phyloP scores from a whole-genome alignment of 805 yeast genomes.

The Helenozyma baotianmanensis region DNA sequence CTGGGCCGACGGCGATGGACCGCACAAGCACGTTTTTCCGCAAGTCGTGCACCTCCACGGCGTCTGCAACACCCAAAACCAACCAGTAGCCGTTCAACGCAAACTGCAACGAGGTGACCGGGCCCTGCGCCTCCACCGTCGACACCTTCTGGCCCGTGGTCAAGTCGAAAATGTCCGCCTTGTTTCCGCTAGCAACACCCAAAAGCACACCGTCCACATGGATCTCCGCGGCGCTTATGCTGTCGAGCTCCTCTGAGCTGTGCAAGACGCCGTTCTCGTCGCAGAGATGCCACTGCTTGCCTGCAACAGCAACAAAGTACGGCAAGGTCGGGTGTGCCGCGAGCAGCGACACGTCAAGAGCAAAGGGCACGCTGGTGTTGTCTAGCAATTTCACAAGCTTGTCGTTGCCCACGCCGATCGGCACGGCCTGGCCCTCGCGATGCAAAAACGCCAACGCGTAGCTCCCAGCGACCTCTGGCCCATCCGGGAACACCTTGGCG shows the following conservation, averaged over 20 bases:
- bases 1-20: conserved; percentile 11
- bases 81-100: conserved; percentile 67
- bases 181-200: conserved; percentile 26
- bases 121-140: conserved; percentile 15
- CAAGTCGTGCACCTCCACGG: conserved; percentile 40
- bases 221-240: conserved; percentile 22
- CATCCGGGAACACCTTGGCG: conserved; percentile 1
- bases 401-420: conserved; percentile 7
- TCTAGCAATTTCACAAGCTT: conserved; percentile 3
- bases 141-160: conserved; percentile 34
- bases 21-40: conserved; percentile 34
- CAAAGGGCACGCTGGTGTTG: background rate
- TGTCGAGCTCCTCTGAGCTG: conserved; percentile 8
- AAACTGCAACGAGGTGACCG: conserved; percentile 39
- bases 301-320: conserved; percentile 12
- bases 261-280: conserved; percentile 6
- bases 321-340: conserved; percentile 13
- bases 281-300: conserved; percentile 7
- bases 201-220: conserved; percentile 49
- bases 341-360: conserved; percentile 1
- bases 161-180: conserved; percentile 36
- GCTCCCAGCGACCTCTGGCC: too few species aligned
- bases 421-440: background rate
- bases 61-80: conserved; percentile 24
- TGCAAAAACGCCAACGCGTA: conserved; percentile 7